phyloP scores from a whole-genome alignment of 345 rosid genomes.

The Conringia planisiliqua region DNA sequence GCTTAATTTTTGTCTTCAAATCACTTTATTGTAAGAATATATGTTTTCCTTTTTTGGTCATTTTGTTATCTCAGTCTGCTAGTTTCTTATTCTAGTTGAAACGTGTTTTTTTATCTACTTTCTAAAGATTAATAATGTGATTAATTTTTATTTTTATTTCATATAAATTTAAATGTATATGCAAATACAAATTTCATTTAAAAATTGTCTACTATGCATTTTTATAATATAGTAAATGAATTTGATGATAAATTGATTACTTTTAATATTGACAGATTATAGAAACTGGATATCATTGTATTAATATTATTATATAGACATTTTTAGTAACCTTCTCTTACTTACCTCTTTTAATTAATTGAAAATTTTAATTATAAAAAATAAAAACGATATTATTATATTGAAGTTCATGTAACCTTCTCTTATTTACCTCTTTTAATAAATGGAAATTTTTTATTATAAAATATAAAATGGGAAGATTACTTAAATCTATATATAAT shows the following conservation, averaged over 20 bases:
- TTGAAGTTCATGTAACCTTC: neutral
- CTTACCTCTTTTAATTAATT: neutral
- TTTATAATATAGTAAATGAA: neutral
- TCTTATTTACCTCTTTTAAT: neutral
- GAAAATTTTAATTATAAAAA: neutral
- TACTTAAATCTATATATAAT: no score
- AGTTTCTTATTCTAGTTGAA: no score
- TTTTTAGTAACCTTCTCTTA: neutral
- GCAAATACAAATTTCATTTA: neutral
- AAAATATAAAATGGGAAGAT: no score
- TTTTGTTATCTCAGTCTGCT: neutral
- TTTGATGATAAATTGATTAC: neutral
- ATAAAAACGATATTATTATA: no score
- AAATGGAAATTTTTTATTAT: neutral
- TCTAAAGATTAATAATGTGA: neutral
- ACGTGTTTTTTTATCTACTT: neutral
- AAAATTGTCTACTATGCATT: no score
- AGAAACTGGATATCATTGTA: neutral
- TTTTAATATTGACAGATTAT: no score
- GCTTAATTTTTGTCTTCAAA: neutral
- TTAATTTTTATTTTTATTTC: neutral
- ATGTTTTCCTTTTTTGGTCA: neutral
- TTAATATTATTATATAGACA: neutral
- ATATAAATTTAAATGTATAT: neutral
- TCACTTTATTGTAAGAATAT: neutral